Base-by-base conservation (phyloP, 345 rosid genomes). In the Excoecaria agallocha region DNA sequence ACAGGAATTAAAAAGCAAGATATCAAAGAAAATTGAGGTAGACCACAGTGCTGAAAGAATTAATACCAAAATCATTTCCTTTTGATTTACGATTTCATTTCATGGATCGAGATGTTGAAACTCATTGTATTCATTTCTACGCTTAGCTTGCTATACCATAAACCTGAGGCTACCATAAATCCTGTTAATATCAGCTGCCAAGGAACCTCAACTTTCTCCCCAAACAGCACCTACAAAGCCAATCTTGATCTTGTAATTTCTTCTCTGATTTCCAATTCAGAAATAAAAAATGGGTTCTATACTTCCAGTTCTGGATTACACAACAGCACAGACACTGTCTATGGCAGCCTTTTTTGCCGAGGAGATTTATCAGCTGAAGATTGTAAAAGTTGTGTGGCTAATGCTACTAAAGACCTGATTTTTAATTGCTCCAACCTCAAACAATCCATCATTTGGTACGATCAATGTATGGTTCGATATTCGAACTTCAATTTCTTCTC, bases 381-480 rank as follows among this genome's bases (percentile, higher is more conserved):
- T 10, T 90, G 89, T 69, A 65, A 41, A 25, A 69, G 62, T 16
- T 90, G 91, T 19, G 85, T 84, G 11, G n/a, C 3, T 6, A 54
- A 19, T 12, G 86, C 89, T 3, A 46, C 65, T 12, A 59, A 35
- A 6, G 20, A 79, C 0, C 45, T 86, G 51, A 20, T 48, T 10
- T 41, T 49, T 1, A 41, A 6, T 8, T 87, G 96, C 69, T 84
- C 84, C 0, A 46, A 7, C 46, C 70, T 76, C 35, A 84, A 74
- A 67, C 51, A 30, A 51, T 51, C 86, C 7, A 78, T 80, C 1
- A 38, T 87, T 46, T 85, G 81, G 84, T 86, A 69, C 70, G 87
- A 86, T 5, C 65, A 72, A 70, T 88, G 90, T 68, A 60, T 75
- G 83, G 50, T 88, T 30, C 83, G 83, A 13, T 90, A 85, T 69